Conservation (phyloP, 179 eudicot genomes). For the Actinidia arguta region DNA sequence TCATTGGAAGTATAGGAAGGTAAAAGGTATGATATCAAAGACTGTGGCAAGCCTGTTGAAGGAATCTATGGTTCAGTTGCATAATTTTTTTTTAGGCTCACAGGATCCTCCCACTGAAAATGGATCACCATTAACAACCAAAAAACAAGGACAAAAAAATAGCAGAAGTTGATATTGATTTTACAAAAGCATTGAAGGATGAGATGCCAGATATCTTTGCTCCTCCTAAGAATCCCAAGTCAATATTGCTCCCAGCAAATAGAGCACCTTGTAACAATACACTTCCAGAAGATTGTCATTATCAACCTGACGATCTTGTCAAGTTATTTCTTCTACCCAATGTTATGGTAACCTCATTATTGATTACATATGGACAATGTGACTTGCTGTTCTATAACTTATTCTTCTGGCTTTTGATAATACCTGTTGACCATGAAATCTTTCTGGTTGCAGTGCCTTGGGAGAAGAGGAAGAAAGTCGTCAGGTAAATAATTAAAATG, state of each 20-base stretch:
- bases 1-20: conserved; percentile 90
- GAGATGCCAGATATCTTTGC: conserved; percentile 62
- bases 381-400: conserved; percentile 4
- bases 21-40: conserved; percentile 50
- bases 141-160: conserved; percentile 63
- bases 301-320: conserved; percentile 97
- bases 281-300: conserved; percentile 98
- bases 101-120: conserved; percentile 46
- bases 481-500: conserved; percentile 42
- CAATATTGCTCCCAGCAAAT: conserved; percentile 74
- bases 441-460: conserved; percentile 74
- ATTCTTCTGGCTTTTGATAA: background rate
- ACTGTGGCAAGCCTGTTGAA: background rate
- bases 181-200: conserved; percentile 57
- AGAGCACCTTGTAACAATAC: conserved; percentile 65
- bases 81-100: conserved; percentile 41
- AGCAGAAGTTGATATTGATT: conserved; percentile 71
- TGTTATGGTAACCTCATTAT: conserved; percentile 65
- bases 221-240: conserved; percentile 87
- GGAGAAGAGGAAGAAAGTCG: conserved; percentile 65
- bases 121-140: conserved; percentile 42
- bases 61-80: background rate
- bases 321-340: conserved; percentile 87
- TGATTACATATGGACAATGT: background rate
- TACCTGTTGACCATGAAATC: background rate